Evolutionary conservation across 2,329 filamentous ascomycete species (phyloP).

Genomic region (Akanthomyces dipterigenus): DNA sequence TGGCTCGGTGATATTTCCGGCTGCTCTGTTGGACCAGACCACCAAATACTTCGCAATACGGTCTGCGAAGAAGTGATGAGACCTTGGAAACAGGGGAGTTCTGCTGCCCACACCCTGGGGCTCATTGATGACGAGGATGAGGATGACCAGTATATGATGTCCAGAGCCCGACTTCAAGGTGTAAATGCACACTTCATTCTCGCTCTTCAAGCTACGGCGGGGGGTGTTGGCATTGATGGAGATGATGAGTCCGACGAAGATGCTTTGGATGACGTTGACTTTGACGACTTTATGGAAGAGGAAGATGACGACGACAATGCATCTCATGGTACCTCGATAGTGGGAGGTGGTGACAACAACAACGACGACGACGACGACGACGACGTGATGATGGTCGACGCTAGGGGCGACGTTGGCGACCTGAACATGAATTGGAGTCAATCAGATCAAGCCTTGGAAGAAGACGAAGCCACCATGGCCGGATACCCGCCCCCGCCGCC

Average conservation of each 20-base stretch:
- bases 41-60: constrained; percentile 68
- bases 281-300: constrained; percentile 53
- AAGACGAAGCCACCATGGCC: constrained; percentile 70
- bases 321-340: constrained; percentile 25
- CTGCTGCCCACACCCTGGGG: constrained; percentile 61
- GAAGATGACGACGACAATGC: constrained; percentile 31
- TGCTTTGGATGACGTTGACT: constrained; percentile 33
- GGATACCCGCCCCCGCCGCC: constrained; percentile 62
- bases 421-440: constrained; percentile 45
- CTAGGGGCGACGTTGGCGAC: constrained; percentile 38
- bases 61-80: constrained; percentile 90
- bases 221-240: constrained; percentile 23
- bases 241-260: constrained; percentile 27
- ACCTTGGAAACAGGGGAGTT: constrained; percentile 80
- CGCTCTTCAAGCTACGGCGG: constrained; percentile 29
- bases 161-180: constrained; percentile 22
- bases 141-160: constrained; percentile 41
- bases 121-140: constrained; percentile 39
- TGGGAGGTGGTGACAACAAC: constrained; percentile 34
- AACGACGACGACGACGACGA: constrained; percentile 42
- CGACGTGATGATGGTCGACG: constrained; percentile 53
- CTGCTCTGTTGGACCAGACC: constrained; percentile 76
- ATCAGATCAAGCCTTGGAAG: constrained; percentile 62
- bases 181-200: constrained; percentile 32
- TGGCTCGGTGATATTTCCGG: constrained; percentile 93